These are phyloP conservation scores for Wickerhamiella occidentalis DNA, from an alignment of 805 yeast species.

Conservation along the genomic window DNA sequence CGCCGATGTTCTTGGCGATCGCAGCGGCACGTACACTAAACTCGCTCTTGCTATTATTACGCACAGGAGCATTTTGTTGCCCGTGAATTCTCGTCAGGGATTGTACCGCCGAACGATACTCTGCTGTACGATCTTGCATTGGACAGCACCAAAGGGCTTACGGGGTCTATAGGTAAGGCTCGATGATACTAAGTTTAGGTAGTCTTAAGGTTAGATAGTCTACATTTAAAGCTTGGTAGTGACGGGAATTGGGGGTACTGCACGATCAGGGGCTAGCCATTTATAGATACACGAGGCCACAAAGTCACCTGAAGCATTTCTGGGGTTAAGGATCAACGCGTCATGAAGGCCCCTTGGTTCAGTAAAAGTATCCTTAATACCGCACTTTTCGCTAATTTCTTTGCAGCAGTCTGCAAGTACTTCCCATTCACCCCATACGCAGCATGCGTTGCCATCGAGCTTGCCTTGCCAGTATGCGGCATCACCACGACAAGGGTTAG, in stretches of 20 bases:
- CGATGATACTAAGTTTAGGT: no score
- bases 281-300: background rate
- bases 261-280: constrained; percentile 1
- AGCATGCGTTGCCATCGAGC: constrained; percentile 13
- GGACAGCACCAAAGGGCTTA: background rate
- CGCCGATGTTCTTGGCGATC: constrained; percentile 81
- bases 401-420: constrained; percentile 17
- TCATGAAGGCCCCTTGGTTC: constrained; percentile 21
- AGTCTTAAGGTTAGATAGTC: no score
- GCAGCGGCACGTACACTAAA: constrained; percentile 60
- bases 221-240: background rate
- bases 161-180: no score
- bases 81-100: constrained; percentile 53
- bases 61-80: constrained; percentile 13
- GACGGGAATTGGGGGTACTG: constrained; percentile 3
- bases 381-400: constrained; percentile 12
- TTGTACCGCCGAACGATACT: constrained; percentile 83
- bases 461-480: constrained; percentile 15
- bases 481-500: constrained; percentile 15
- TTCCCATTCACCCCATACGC: constrained; percentile 21
- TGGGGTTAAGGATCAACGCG: constrained; percentile 4
- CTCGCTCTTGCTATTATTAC: constrained; percentile 30
- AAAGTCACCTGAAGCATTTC: background rate
- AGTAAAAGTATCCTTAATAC: constrained; percentile 10
- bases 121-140: constrained; percentile 61